These are phyloP conservation scores for Pseudogymnoascus sp. DNA, from an alignment of 2,329 filamentous ascomycete genomes.

Conservation along the genomic window DNA sequence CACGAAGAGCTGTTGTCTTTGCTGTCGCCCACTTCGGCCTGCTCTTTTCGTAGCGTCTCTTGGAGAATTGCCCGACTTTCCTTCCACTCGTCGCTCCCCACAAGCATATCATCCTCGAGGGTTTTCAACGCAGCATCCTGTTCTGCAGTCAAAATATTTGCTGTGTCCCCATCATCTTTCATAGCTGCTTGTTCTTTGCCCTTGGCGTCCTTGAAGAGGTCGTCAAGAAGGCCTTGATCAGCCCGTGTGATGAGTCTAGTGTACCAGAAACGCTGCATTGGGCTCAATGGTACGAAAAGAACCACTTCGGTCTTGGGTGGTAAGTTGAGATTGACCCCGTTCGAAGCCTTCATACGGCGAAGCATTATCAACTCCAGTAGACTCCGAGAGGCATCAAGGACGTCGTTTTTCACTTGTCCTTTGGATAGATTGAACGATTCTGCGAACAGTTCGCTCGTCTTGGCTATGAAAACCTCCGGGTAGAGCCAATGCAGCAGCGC, in stretches of 20 bases:
- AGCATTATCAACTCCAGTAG: slow-evolving; percentile 52
- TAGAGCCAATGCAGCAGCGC: slow-evolving; percentile 49
- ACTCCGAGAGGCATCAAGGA: slow-evolving; percentile 43
- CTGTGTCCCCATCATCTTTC: slow-evolving; percentile 14
- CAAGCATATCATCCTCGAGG: slow-evolving; percentile 24
- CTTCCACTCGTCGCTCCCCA: slow-evolving; percentile 36
- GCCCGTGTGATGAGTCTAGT: slow-evolving; percentile 46
- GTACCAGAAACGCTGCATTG: slow-evolving; percentile 52
- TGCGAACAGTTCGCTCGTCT: slow-evolving; percentile 43
- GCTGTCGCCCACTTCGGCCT: slow-evolving; percentile 12
- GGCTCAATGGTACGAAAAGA: slow-evolving; percentile 48
- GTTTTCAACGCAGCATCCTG: slow-evolving; percentile 28
- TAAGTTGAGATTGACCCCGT: slow-evolving; percentile 44
- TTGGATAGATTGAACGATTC: slow-evolving; percentile 48
- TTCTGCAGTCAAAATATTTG: slow-evolving; percentile 32
- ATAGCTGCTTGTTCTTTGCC: slow-evolving; percentile 34
- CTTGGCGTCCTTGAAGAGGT: slow-evolving; percentile 42
- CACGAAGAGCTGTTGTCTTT: slow-evolving; percentile 31
- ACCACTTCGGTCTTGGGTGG: slow-evolving; percentile 50
- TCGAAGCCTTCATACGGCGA: slow-evolving; percentile 47
- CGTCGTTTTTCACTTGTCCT: slow-evolving; percentile 43
- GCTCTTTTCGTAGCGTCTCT: slow-evolving; percentile 32
- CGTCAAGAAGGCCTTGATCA: slow-evolving; percentile 42
- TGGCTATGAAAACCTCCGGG: slow-evolving; percentile 46
- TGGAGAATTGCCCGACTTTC: slow-evolving; percentile 37